Percentiles rank a stretch among this genome's conserved stretches.
These are phyloP conservation scores for Penicillium oxalicum DNA, from an alignment of 2,329 filamentous ascomycete species.

Conservation along the genomic window DNA sequence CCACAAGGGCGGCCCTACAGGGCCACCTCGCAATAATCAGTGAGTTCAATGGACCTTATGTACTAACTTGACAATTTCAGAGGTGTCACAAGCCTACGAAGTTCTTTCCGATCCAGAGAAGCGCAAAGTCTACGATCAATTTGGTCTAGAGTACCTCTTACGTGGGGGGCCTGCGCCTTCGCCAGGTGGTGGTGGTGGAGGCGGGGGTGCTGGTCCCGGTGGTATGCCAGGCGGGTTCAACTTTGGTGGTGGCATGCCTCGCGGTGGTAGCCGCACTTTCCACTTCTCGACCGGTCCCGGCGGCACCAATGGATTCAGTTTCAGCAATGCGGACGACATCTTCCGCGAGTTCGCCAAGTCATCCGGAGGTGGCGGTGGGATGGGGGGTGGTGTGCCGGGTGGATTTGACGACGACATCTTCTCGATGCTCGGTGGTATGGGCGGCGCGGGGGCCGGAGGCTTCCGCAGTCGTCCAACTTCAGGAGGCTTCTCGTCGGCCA, in stretches of 20 bases:
- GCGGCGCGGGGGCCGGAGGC: slow-evolving; percentile 29
- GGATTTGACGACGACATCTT: slow-evolving; percentile 50
- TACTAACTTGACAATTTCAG: slow-evolving; percentile 35
- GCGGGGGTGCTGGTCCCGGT: slow-evolving; percentile 51
- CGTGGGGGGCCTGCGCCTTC: slow-evolving; percentile 68
- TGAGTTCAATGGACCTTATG: not conserved
- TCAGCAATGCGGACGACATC: slow-evolving; percentile 76
- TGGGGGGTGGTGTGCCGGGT: slow-evolving; percentile 47
- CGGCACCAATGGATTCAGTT: slow-evolving; percentile 63
- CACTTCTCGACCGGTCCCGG: slow-evolving; percentile 44
- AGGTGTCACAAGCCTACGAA: slow-evolving; percentile 95
- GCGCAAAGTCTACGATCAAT: slow-evolving; percentile 90
- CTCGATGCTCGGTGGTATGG: slow-evolving; percentile 40
- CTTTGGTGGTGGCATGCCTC: slow-evolving; percentile 46
- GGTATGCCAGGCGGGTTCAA: slow-evolving; percentile 51
- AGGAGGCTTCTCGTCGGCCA: slow-evolving; percentile 21
- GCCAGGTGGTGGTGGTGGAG: slow-evolving; percentile 51
- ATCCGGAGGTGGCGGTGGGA: slow-evolving; percentile 42
- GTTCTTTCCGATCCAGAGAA: slow-evolving; percentile 97
- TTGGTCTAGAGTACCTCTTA: slow-evolving; percentile 85
- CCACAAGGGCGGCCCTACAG: too few species aligned
- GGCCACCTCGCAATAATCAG: slow-evolving; percentile 1
- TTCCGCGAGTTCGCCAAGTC: slow-evolving; percentile 75
- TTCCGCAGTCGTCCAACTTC: slow-evolving; percentile 25
- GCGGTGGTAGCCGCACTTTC: slow-evolving; percentile 42